These are phyloP conservation scores for Pleurotus eryngii DNA, from an alignment of 768 basidiomycete genomes.

Conservation along the genomic window DNA sequence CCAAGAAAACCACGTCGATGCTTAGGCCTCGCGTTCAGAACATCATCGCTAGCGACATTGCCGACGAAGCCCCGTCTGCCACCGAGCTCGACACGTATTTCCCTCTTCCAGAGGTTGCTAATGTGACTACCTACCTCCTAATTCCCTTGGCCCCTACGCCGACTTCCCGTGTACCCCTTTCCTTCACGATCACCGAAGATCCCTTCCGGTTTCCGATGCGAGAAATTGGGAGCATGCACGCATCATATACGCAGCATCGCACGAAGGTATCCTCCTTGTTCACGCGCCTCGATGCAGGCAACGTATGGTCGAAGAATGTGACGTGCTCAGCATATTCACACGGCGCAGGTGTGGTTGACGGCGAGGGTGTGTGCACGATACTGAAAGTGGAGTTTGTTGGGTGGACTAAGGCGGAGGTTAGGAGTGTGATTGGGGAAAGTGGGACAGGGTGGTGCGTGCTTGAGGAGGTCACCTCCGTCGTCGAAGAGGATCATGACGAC, in stretches of 20 bases:
- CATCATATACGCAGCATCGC: constrained; percentile 51
- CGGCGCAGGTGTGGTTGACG: constrained; percentile 16
- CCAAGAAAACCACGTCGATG: constrained; percentile 29
- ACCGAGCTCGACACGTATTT: constrained; percentile 63
- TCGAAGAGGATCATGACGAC: constrained; percentile 30
- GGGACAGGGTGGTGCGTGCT: constrained; percentile 74
- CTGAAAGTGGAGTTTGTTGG: constrained; percentile 71
- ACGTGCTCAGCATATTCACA: constrained; percentile 60
- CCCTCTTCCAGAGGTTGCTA: constrained; percentile 27
- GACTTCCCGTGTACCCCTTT: constrained; percentile 60
- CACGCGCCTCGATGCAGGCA: constrained; percentile 62
- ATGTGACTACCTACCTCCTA: constrained; percentile 63
- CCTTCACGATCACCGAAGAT: constrained; percentile 23
- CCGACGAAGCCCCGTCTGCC: constrained; percentile 12
- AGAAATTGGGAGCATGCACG: constrained; percentile 48
- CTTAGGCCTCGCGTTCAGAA: constrained; percentile 24
- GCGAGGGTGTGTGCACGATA: constrained; percentile 54
- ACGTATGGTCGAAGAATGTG: constrained; percentile 64
- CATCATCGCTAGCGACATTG: constrained; percentile 13
- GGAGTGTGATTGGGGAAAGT: constrained; percentile 66
- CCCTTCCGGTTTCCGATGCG: constrained; percentile 51
- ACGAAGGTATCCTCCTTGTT: constrained; percentile 68
- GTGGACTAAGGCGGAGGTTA: constrained; percentile 66
- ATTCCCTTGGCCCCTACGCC: constrained; percentile 79
- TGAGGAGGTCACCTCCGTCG: constrained; percentile 42